phyloP scores from a whole-genome alignment of 176 grass and related monocot species.

The Oryza glaberrima region DNA sequence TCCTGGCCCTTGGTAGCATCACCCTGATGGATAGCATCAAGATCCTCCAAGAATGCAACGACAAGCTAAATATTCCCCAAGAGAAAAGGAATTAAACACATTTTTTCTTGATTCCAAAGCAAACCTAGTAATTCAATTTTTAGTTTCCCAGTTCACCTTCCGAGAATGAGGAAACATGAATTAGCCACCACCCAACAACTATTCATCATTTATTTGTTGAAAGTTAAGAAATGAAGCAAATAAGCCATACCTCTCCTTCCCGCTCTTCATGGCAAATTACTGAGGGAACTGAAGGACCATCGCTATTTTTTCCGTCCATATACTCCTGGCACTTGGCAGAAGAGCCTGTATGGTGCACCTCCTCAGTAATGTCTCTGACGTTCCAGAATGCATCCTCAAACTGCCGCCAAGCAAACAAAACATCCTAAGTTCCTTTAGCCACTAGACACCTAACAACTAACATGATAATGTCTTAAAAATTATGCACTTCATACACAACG shows the following conservation, averaged over 20 bases:
- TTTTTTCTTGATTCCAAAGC: conserved; percentile 12
- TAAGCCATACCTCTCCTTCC: conserved; percentile 33
- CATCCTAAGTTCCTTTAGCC: conserved; percentile 24
- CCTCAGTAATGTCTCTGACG: conserved; percentile 35
- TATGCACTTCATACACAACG: conserved; percentile 7
- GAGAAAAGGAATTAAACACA: conserved; percentile 23
- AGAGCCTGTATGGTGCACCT: conserved; percentile 2
- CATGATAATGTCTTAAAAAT: not conserved
- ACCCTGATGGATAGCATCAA: conserved; percentile 55
- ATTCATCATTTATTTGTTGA: not conserved
- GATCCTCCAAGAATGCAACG: conserved; percentile 56
- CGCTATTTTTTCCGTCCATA: conserved; percentile 30
- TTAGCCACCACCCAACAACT: not conserved
- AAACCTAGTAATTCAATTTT: conserved; percentile 31
- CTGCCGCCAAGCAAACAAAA: conserved; percentile 40
- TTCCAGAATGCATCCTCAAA: conserved; percentile 51
- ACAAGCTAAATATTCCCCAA: conserved; percentile 51
- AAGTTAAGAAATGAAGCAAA: conserved; percentile 13
- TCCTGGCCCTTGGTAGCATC: conserved; percentile 40
- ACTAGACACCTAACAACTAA: not conserved
- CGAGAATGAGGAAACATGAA: conserved; percentile 17
- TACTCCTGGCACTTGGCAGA: conserved; percentile 34
- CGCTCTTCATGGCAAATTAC: conserved; percentile 43
- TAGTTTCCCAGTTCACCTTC: conserved; percentile 13
- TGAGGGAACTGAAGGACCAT: conserved; percentile 55